phyloP scores from a whole-genome alignment of 495 filamentous ascomycete species.

The Chaetomidium leptoderma region DNA sequence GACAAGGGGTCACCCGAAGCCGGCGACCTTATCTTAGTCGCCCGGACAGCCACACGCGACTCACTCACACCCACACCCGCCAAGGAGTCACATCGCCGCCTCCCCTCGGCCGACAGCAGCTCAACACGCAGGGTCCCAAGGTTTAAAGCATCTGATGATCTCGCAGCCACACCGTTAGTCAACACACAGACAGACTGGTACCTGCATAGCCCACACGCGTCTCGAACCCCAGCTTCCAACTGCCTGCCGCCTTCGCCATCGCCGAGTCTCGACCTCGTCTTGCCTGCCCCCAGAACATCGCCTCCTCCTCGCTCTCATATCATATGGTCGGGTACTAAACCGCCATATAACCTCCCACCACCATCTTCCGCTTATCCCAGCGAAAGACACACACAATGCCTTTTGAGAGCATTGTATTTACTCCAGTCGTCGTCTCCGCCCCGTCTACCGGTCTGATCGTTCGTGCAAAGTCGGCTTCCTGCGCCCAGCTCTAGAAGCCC shows the following conservation, averaged over 20 bases:
- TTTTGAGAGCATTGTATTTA: conserved; percentile 43
- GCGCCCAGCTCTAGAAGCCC: conserved; percentile 43
- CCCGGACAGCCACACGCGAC: conserved; percentile 35
- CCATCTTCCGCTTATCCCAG: conserved; percentile 24
- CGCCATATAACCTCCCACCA: conserved; percentile 37
- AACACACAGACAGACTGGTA: conserved; percentile 3
- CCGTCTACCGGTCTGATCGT: conserved; percentile 53
- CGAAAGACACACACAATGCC: conserved; percentile 49
- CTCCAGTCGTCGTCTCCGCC: conserved; percentile 56
- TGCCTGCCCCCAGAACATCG: conserved; percentile 8
- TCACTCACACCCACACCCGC: background rate
- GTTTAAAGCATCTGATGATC: conserved; percentile 21
- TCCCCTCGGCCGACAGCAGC: conserved; percentile 18
- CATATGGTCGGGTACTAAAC: conserved; percentile 34
- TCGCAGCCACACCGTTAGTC: conserved; percentile 12
- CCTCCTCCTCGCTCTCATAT: conserved; percentile 13
- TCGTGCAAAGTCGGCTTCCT: conserved; percentile 46
- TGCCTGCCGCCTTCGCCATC: conserved; percentile 5
- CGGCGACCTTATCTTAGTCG: conserved; percentile 33
- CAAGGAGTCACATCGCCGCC: conserved; percentile 36
- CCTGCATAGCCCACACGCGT: conserved; percentile 14
- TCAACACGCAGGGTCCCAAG: conserved; percentile 6
- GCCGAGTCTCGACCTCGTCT: conserved; percentile 11
- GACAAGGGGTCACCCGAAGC: conserved; percentile 34
- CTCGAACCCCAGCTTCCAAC: background rate